phyloP scores from a whole-genome alignment of 2,329 filamentous ascomycete genomes.

The Fusarium caatingaense region DNA sequence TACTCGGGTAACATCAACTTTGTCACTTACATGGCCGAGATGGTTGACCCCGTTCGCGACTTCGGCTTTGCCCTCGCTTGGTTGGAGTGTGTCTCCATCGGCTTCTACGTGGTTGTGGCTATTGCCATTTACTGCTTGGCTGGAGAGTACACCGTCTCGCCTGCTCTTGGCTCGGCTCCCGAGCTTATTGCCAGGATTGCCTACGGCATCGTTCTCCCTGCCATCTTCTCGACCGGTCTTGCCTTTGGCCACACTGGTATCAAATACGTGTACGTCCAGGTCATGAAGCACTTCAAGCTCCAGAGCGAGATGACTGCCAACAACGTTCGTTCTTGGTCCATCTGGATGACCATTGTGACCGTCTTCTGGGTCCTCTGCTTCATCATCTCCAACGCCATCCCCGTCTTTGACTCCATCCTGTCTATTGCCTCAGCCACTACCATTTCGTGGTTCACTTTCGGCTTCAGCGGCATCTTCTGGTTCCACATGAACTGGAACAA shows the following conservation, averaged over 20 bases:
- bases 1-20: conserved; percentile 55
- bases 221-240: conserved; percentile 48
- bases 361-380: conserved; percentile 52
- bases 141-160: conserved; percentile 46
- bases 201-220: conserved; percentile 49
- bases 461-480: conserved; percentile 52
- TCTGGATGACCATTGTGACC: conserved; percentile 51
- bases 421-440: conserved; percentile 52
- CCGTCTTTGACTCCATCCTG: conserved; percentile 54
- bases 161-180: conserved; percentile 44
- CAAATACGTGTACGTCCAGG: conserved; percentile 51
- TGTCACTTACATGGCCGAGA: conserved; percentile 52
- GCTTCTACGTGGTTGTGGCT: conserved; percentile 43
- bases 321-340: conserved; percentile 50
- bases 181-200: conserved; percentile 44
- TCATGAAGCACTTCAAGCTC: conserved; percentile 50
- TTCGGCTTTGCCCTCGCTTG: conserved; percentile 46
- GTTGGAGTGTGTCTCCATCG: conserved; percentile 43
- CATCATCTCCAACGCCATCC: conserved; percentile 52
- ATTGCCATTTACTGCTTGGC: conserved; percentile 46
- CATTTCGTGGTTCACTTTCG: conserved; percentile 54
- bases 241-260: conserved; percentile 51
- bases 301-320: conserved; percentile 50
- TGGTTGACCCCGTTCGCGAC: conserved; percentile 50
- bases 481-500: conserved; percentile 52